These are phyloP conservation scores for Carex parvula DNA, from an alignment of 176 grass and related monocot species.

Conservation along the genomic window DNA sequence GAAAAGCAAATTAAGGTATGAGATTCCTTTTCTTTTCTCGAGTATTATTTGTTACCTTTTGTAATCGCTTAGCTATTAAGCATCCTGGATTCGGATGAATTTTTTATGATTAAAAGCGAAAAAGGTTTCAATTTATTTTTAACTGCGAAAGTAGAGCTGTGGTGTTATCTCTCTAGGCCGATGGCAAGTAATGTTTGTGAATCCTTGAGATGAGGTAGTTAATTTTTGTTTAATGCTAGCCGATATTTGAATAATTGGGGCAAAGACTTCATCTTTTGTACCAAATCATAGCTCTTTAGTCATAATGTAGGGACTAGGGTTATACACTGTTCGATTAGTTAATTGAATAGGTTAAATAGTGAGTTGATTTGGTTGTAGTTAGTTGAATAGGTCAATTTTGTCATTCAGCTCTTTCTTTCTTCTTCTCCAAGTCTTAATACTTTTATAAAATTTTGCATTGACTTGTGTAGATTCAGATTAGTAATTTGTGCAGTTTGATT, in stretches of 20 bases:
- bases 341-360: neutral
- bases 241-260: neutral
- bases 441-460: neutral
- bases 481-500: neutral
- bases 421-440: slow-evolving; percentile 13
- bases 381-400: neutral
- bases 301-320: neutral
- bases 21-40: slow-evolving; percentile 1
- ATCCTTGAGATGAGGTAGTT: slow-evolving; percentile 24
- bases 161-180: neutral
- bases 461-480: neutral
- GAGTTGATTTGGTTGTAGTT: neutral
- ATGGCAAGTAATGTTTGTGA: neutral
- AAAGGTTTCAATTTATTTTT: slow-evolving; percentile 2
- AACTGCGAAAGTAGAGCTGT: neutral
- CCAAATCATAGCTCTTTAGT: neutral
- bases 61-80: slow-evolving; percentile 16
- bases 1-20: slow-evolving; percentile 6
- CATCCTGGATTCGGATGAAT: slow-evolving; percentile 8
- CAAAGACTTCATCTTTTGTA: neutral
- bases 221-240: neutral
- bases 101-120: neutral
- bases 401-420: neutral
- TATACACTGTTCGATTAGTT: neutral
- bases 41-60: neutral